A percentile compares a stretch with the other conserved stretches of the same genome.
phyloP scores from a whole-genome alignment of 768 basidiomycete genomes.

The Pleurotus tuber-regium region DNA sequence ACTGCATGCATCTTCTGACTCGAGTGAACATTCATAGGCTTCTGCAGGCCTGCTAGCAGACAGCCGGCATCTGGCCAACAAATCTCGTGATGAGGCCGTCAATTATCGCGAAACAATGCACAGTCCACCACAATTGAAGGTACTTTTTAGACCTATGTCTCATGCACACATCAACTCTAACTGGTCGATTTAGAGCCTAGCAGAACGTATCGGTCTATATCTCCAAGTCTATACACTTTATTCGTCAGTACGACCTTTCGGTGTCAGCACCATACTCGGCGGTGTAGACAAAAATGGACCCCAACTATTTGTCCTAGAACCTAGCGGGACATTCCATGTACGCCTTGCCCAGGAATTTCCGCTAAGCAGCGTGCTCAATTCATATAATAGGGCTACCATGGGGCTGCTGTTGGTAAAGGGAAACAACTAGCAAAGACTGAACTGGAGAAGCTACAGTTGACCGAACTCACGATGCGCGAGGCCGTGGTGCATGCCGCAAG shows the following conservation, averaged over 20 bases:
- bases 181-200: slow-evolving; percentile 26
- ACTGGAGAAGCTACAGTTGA: slow-evolving; percentile 90
- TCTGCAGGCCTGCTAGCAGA: slow-evolving; percentile 94
- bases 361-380: neutral
- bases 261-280: slow-evolving; percentile 89
- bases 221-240: slow-evolving; percentile 96
- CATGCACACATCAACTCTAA: neutral
- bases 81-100: slow-evolving; percentile 81
- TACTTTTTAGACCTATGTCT: slow-evolving; percentile 28
- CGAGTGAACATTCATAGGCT: slow-evolving; percentile 54
- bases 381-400: slow-evolving; percentile 78
- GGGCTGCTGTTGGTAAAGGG: slow-evolving; percentile 98
- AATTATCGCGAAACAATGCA: slow-evolving; percentile 73
- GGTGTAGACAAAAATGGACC: slow-evolving; percentile 89
- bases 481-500: slow-evolving; percentile 92
- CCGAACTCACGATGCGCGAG: slow-evolving; percentile 76
- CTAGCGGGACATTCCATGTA: slow-evolving; percentile 89
- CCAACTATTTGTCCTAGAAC: slow-evolving; percentile 86
- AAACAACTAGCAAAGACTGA: slow-evolving; percentile 97
- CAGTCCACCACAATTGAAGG: slow-evolving; percentile 77
- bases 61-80: slow-evolving; percentile 81
- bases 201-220: slow-evolving; percentile 84
- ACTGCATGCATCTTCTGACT: neutral
- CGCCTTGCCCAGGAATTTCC: slow-evolving; percentile 23
- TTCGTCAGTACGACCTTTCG: slow-evolving; percentile 96